Evolutionary conservation across 2,329 filamentous ascomycete species (phyloP).

Genomic region (Aspergillus calidoustus): DNA sequence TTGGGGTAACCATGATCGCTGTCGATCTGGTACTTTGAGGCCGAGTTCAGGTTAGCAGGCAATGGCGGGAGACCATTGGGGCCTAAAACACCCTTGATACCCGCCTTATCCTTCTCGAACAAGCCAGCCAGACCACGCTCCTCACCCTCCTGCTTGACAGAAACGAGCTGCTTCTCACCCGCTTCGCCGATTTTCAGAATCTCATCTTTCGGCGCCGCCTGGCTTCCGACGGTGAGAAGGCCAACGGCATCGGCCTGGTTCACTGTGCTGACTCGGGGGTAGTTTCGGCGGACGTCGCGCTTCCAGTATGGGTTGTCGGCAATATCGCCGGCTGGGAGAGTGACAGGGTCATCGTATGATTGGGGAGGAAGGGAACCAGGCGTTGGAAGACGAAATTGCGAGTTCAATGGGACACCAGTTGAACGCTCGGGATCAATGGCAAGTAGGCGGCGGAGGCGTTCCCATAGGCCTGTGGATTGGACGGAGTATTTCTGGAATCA

Average conservation of each 20-base stretch:
- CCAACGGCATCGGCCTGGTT: conserved; percentile 84
- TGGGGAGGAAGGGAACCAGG: conserved; percentile 74
- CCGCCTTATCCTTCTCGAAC: conserved; percentile 68
- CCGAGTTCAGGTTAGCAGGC: conserved; percentile 69
- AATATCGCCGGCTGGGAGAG: conserved; percentile 80
- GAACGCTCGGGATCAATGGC: conserved; percentile 87
- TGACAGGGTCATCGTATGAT: conserved; percentile 80
- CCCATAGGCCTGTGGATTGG: conserved; percentile 88
- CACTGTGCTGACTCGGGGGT: conserved; percentile 79
- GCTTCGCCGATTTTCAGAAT: conserved; percentile 73
- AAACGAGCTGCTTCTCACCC: conserved; percentile 74
- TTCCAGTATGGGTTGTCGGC: conserved; percentile 97
- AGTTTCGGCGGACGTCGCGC: conserved; percentile 81
- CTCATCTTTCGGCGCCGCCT: conserved; percentile 78
- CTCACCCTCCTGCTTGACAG: conserved; percentile 74
- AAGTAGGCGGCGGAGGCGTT: conserved; percentile 74
- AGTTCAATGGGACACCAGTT: conserved; percentile 89
- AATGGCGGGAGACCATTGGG: conserved; percentile 83
- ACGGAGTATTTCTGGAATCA: conserved; percentile 85
- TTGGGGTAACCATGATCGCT: conserved; percentile 70
- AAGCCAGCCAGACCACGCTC: conserved; percentile 72
- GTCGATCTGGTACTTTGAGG: conserved; percentile 67
- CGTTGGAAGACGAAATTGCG: conserved; percentile 85
- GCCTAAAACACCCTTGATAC: conserved; percentile 66
- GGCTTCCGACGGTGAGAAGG: conserved; percentile 83